Percentiles rank a stretch among this genome's conserved stretches.
Conservation (phyloP, 179 eudicot genomes). For the Carnegiea gigantea region DNA sequence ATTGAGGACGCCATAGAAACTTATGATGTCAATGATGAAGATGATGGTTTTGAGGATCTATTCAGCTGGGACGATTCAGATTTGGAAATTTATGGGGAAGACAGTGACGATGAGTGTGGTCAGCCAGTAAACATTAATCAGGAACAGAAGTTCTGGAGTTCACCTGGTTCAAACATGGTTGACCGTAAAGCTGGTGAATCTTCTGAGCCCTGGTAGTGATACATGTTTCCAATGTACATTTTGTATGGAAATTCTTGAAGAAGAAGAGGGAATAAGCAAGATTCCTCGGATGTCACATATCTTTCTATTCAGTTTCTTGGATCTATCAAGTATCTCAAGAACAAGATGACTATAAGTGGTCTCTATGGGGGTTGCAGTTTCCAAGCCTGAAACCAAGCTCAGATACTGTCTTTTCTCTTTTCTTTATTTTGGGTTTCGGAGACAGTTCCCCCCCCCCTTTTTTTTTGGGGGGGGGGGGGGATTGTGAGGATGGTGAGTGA, state of each 20-base stretch:
- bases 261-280: neutral
- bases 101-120: conserved; percentile 36
- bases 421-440: no score
- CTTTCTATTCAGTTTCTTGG: neutral
- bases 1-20: conserved; percentile 24
- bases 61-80: conserved; percentile 49
- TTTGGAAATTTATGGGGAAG: conserved; percentile 39
- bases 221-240: conserved; percentile 12
- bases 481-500: no score
- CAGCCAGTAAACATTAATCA: conserved; percentile 20
- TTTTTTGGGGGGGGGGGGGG: no score
- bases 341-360: neutral
- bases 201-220: conserved; percentile 60
- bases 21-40: conserved; percentile 35
- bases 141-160: conserved; percentile 54
- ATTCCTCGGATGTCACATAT: neutral
- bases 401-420: neutral
- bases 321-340: neutral
- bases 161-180: conserved; percentile 22
- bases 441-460: no score
- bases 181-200: conserved; percentile 21
- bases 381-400: neutral
- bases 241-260: neutral
- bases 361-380: neutral
- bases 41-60: conserved; percentile 58